These are phyloP conservation scores for Colletotrichum sp. DNA, from an alignment of 2,329 filamentous ascomycete species.

Conservation along the genomic window DNA sequence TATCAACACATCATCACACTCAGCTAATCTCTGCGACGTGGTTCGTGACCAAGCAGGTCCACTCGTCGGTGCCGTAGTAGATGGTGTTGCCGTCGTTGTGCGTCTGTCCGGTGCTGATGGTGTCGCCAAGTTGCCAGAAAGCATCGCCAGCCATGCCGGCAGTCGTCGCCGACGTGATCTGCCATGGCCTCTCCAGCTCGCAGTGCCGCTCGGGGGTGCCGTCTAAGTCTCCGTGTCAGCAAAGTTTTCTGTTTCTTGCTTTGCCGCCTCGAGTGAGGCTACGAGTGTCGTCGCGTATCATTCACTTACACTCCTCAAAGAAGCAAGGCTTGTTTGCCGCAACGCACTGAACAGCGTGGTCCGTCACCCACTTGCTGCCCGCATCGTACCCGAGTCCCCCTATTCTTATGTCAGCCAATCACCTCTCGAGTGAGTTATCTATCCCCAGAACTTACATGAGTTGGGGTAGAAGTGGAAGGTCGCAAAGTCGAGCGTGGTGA, in stretches of 20 bases:
- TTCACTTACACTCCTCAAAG: slow-evolving; percentile 37
- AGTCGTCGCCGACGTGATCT: slow-evolving; percentile 34
- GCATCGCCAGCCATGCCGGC: slow-evolving; percentile 38
- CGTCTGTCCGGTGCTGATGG: slow-evolving; percentile 44
- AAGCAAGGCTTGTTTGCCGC: slow-evolving; percentile 34
- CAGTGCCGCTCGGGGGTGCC: slow-evolving; percentile 30
- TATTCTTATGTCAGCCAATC: neutral
- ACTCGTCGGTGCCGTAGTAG: slow-evolving; percentile 45
- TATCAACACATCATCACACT: neutral
- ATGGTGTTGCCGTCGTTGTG: slow-evolving; percentile 51
- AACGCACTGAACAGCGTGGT: slow-evolving; percentile 31
- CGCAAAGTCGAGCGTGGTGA: slow-evolving; percentile 57
- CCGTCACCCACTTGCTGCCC: slow-evolving; percentile 26
- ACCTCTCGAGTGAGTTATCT: neutral
- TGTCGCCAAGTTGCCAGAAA: slow-evolving; percentile 49
- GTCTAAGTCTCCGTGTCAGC: slow-evolving; percentile 20
- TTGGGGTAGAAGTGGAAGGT: slow-evolving; percentile 36
- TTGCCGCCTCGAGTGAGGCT: neutral
- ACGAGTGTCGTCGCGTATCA: neutral
- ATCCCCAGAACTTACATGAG: slow-evolving; percentile 24
- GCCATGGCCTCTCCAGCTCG: slow-evolving; percentile 54
- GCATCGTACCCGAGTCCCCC: slow-evolving; percentile 16
- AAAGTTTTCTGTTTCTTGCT: too few relatives aligned
- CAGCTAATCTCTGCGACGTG: slow-evolving; percentile 35
- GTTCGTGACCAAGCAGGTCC: slow-evolving; percentile 48